Evolutionary conservation across 805 yeast species (phyloP).

Genomic region (Hanseniaspora lachancei): DNA sequence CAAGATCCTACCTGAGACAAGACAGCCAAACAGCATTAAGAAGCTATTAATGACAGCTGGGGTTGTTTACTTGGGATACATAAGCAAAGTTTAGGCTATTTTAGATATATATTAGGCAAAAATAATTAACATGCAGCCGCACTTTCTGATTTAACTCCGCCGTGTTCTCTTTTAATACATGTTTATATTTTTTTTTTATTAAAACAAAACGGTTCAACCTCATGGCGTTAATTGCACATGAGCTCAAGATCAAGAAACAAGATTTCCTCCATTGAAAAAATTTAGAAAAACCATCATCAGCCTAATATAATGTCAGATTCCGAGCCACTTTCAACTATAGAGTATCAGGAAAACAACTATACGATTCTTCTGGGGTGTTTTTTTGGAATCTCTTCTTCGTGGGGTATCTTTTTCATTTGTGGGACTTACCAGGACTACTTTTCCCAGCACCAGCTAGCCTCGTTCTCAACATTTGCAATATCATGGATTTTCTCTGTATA

Average conservation of each 20-base stretch:
- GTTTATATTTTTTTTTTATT: no score
- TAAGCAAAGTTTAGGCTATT: background rate
- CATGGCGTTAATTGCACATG: no score
- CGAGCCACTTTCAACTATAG: background rate
- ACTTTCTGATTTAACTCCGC: no score
- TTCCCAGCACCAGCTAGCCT: constrained; percentile 36
- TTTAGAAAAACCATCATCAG: background rate
- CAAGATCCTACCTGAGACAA: constrained; percentile 11
- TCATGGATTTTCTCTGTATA: constrained; percentile 53
- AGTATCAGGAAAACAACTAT: constrained; percentile 10
- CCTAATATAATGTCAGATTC: background rate
- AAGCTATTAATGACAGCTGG: background rate
- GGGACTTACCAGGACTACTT: constrained; percentile 60
- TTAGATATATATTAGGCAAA: background rate
- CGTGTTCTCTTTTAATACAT: no score
- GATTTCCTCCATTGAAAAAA: no score
- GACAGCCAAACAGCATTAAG: constrained; percentile 1
- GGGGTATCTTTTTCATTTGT: constrained; percentile 53
- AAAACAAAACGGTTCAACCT: no score
- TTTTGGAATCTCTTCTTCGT: constrained; percentile 42
- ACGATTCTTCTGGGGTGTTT: constrained; percentile 21
- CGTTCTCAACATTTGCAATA: constrained; percentile 35
- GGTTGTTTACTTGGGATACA: constrained; percentile 3
- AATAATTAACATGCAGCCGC: background rate
- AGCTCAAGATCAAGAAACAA: no score